Conservation (phyloP, 2,329 filamentous ascomycete species). For the Fusarium citri region DNA sequence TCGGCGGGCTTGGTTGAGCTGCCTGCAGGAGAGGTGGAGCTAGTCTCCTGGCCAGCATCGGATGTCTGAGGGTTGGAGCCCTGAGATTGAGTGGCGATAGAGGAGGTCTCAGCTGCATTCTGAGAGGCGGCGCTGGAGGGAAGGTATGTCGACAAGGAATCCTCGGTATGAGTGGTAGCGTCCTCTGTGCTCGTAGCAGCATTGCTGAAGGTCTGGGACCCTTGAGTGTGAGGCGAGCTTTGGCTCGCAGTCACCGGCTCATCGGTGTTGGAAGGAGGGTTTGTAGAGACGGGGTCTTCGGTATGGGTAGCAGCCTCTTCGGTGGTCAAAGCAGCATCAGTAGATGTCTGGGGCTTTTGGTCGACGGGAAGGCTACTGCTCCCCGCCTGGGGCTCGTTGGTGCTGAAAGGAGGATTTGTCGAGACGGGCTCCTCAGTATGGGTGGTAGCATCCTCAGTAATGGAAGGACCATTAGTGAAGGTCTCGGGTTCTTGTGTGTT, state of each 20-base stretch:
- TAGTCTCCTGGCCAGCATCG: background rate
- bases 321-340: background rate
- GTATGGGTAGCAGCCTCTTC: background rate
- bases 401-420: background rate
- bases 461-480: background rate
- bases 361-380: background rate
- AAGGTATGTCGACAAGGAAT: fast-evolving
- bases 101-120: background rate
- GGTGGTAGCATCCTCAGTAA: background rate
- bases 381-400: background rate
- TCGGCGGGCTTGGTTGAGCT: background rate
- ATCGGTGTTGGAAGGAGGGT: background rate
- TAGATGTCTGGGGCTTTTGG: background rate
- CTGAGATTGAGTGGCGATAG: too few species aligned
- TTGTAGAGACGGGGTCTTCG: background rate
- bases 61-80: background rate
- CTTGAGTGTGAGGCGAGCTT: background rate
- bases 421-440: background rate
- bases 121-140: background rate
- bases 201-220: background rate
- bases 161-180: background rate
- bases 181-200: background rate
- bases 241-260: too few species aligned
- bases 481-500: background rate
- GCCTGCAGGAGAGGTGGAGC: background rate